phyloP scores from a whole-genome alignment of 176 grass and related monocot genomes.

The Dendrocalamus sinicus region DNA sequence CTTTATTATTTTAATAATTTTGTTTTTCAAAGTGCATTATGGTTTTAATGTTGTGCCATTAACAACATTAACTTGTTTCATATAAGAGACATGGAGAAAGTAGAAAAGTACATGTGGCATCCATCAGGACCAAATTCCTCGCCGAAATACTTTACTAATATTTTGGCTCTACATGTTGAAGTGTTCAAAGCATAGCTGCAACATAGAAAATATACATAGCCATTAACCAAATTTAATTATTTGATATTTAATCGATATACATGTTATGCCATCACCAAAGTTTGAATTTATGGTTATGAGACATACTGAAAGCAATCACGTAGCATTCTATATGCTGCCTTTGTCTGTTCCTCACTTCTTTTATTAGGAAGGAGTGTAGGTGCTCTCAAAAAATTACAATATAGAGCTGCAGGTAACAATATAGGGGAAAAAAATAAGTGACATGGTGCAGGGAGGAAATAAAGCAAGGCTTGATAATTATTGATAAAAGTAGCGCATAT shows the following conservation, averaged over 20 bases:
- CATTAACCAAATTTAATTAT: conserved; percentile 30
- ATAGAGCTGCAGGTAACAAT: conserved; percentile 63
- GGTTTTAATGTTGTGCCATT: background rate
- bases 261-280: background rate
- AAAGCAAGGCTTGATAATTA: conserved; percentile 27
- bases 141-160: conserved; percentile 83
- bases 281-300: conserved; percentile 25
- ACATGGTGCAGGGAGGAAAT: conserved; percentile 16
- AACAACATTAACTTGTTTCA: background rate
- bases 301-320: conserved; percentile 81
- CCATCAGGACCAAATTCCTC: conserved; percentile 70
- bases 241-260: conserved; percentile 18
- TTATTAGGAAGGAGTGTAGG: conserved; percentile 91
- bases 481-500: conserved; percentile 18
- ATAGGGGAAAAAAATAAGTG: background rate
- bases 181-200: conserved; percentile 86
- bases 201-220: conserved; percentile 39
- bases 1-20: background rate
- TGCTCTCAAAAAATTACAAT: conserved; percentile 73
- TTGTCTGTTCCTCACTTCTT: conserved; percentile 81
- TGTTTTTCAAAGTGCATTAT: background rate
- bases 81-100: background rate
- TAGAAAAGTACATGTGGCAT: conserved; percentile 72
- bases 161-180: conserved; percentile 78
- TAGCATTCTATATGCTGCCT: conserved; percentile 86